Evolutionary conservation across 1,139 yeast species (phyloP), one percentile per base, ranked within the genome.

Genomic region (Yamadazyma epiphylla): DNA sequence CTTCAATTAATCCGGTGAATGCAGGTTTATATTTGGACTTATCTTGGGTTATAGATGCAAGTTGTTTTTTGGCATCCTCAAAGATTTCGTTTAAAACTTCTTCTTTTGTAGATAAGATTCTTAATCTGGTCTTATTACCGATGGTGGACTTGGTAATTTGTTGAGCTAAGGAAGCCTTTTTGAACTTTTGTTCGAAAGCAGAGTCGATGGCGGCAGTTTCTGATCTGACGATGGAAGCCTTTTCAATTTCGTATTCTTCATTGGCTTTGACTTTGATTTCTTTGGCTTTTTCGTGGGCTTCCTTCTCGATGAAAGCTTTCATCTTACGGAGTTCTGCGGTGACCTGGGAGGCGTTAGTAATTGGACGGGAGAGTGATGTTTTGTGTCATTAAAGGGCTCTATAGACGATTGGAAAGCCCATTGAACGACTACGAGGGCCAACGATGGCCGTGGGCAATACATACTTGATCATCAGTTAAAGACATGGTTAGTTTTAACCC

Each of bases 281-380:
- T 62, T 85, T 86, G 43, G 98, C 96, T 70, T 94, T 94, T 63
- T 94, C 99, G 52, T 89, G 94, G 22, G 98, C 98, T 69, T 94
- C 99, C 76, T 89, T 89, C 68, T 83, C 86, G 73, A 94, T 94
- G 80, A 91, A 94, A 58, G 94, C 91, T 59, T 91, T 95, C 96
- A 94, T 91, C 72, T 91, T 91, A 62, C 82, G 80, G 63, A 91
- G 87, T 70, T 91, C 98, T 48, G 88, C 86, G 55, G 83, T 88
- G 49, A 88, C 97, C 91, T 88, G 56, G 25, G 21, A 41, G 43
- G 40, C n/a, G n/a, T n/a, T n/a, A n/a, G n/a, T n/a, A n/a, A n/a
- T n/a, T n/a, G n/a, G n/a, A n/a, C n/a, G n/a, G n/a, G n/a, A n/a
- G n/a, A n/a, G n/a, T n/a, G n/a, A n/a, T n/a, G n/a, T n/a, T n/a